These are phyloP conservation scores for Aspergillus sclerotioniger DNA, from an alignment of 495 filamentous ascomycete species.

Conservation along the genomic window DNA sequence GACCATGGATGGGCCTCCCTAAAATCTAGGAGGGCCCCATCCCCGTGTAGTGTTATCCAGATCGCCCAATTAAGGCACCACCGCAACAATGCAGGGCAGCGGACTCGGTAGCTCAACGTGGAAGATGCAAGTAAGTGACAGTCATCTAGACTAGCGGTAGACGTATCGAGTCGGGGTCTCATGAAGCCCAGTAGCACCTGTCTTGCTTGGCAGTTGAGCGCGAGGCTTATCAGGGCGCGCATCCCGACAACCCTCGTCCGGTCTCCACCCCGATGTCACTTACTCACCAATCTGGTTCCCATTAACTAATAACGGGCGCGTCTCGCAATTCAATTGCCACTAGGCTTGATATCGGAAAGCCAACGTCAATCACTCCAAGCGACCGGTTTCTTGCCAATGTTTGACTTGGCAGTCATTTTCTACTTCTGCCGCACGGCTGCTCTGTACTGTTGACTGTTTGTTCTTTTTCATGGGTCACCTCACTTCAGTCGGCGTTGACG, in stretches of 20 bases:
- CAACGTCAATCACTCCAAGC: background rate
- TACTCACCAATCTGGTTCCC: constrained; percentile 4
- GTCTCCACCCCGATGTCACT: background rate
- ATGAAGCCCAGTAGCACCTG: too few species aligned
- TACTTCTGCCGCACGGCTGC: too few species aligned
- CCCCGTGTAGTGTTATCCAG: background rate
- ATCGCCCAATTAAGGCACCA: background rate
- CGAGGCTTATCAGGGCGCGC: constrained; percentile 1
- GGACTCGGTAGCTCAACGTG: too few species aligned
- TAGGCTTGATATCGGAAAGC: background rate
- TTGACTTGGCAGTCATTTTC: background rate
- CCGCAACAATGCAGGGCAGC: background rate
- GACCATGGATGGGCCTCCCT: too few species aligned
- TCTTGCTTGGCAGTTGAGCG: background rate
- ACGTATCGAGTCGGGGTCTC: too few species aligned
- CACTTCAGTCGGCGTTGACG: too few species aligned
- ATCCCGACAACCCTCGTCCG: background rate
- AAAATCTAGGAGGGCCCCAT: too few species aligned
- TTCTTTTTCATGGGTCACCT: too few species aligned
- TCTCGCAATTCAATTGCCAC: background rate
- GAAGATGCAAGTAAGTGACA: background rate
- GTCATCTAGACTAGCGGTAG: background rate
- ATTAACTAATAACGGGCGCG: background rate
- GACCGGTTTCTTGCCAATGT: background rate
- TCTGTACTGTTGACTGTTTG: too few species aligned